These are phyloP conservation scores for Hanseniaspora guilliermondii DNA, from an alignment of 805 yeast species.

Conservation along the genomic window DNA sequence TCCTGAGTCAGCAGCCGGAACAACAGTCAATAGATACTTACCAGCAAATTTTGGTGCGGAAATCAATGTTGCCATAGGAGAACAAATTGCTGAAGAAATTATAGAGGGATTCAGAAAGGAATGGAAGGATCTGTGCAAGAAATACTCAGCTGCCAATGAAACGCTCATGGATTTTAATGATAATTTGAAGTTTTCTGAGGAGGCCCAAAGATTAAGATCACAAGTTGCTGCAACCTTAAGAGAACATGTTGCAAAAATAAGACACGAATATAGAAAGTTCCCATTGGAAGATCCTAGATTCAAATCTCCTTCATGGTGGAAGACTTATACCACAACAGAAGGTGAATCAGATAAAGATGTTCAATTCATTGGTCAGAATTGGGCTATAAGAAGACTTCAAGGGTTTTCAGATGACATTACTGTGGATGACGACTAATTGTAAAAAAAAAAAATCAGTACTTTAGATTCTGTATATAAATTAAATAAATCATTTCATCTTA, in stretches of 20 bases:
- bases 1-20: conserved; percentile 55
- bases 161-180: conserved; percentile 45
- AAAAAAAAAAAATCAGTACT: background rate
- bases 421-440: conserved; percentile 11
- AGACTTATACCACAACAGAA: conserved; percentile 45
- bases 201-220: conserved; percentile 56
- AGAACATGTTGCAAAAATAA: conserved; percentile 40
- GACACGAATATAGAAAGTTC: conserved; percentile 32
- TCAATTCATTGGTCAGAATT: conserved; percentile 62
- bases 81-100: conserved; percentile 47
- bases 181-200: conserved; percentile 49
- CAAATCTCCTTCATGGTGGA: conserved; percentile 64
- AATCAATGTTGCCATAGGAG: conserved; percentile 59
- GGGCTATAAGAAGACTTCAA: conserved; percentile 70
- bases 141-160: conserved; percentile 38
- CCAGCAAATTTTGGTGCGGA: conserved; percentile 58
- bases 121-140: conserved; percentile 55
- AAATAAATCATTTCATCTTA: conserved; percentile 20
- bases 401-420: conserved; percentile 26
- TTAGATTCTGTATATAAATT: background rate
- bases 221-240: conserved; percentile 59
- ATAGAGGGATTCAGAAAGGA: conserved; percentile 50
- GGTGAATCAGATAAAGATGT: conserved; percentile 60
- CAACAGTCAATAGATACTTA: conserved; percentile 42
- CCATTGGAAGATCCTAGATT: conserved; percentile 59